phyloP scores from a whole-genome alignment of 495 filamentous ascomycete species.

The Viridothelium virens region DNA sequence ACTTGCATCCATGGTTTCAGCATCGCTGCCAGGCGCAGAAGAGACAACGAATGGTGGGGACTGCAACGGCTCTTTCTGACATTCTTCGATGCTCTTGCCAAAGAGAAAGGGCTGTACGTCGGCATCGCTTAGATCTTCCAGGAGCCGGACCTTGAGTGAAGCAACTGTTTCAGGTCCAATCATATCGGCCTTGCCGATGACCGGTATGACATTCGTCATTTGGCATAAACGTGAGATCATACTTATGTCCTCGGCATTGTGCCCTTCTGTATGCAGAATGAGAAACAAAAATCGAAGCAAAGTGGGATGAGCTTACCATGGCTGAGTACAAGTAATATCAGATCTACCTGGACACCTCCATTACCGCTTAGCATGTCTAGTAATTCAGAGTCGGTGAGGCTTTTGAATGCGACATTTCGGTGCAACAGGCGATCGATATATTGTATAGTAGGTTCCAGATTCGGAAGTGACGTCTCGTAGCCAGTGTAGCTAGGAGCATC shows the following conservation, averaged over 20 bases:
- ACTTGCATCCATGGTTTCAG: constrained; percentile 90
- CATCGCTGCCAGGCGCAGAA: constrained; percentile 64
- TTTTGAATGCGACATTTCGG: constrained; percentile 52
- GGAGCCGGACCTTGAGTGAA: constrained; percentile 54
- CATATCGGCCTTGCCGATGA: constrained; percentile 72
- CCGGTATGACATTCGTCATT: constrained; percentile 80
- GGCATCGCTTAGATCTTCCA: constrained; percentile 50
- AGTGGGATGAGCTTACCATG: constrained; percentile 42
- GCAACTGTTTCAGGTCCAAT: constrained; percentile 53
- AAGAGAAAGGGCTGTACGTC: constrained; percentile 66
- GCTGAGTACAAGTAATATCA: constrained; percentile 72
- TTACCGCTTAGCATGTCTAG: constrained; percentile 73
- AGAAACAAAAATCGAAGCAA: background rate
- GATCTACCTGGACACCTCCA: constrained; percentile 84
- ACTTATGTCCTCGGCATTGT: constrained; percentile 65
- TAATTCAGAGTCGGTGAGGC: constrained; percentile 62
- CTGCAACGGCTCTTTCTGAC: constrained; percentile 20
- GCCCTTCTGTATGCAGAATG: constrained; percentile 39
- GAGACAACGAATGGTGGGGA: constrained; percentile 65
- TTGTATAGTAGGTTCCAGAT: constrained; percentile 32
- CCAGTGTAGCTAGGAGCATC: constrained; percentile 73
- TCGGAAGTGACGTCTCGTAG: constrained; percentile 44
- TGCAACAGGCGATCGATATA: constrained; percentile 71
- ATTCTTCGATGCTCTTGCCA: constrained; percentile 32
- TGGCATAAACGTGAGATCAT: constrained; percentile 57